Conservation (phyloP, 306 rosid species). For the Prunus campanulata region DNA sequence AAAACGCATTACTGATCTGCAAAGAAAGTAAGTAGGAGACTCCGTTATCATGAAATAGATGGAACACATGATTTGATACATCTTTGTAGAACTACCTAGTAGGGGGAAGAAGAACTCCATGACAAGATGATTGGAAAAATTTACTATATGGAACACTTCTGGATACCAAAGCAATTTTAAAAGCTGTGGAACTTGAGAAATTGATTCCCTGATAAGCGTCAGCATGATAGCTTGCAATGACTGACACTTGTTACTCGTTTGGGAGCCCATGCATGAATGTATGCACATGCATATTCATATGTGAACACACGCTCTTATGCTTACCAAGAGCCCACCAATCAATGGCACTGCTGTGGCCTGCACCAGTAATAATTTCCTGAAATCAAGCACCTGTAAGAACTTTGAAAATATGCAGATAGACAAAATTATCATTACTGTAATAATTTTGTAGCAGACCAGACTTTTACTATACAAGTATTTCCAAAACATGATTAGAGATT, state of each 20-base stretch:
- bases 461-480: neutral
- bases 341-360: conserved; percentile 78
- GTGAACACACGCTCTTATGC: conserved; percentile 1
- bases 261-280: neutral
- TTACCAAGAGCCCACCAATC: conserved; percentile 99
- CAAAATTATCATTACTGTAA: neutral
- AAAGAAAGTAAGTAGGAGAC: neutral
- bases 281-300: neutral
- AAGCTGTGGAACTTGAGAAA: neutral
- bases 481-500: neutral
- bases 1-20: neutral
- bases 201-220: neutral
- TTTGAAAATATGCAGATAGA: conserved; percentile 20
- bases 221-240: neutral
- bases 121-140: neutral
- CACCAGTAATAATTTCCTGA: conserved; percentile 92
- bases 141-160: neutral
- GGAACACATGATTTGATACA: too few relatives aligned
- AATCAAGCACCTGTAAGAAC: conserved; percentile 41
- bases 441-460: neutral
- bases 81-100: too few relatives aligned
- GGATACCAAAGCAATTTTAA: neutral
- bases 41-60: too few relatives aligned
- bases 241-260: neutral
- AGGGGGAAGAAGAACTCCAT: neutral